Base-by-base conservation (phyloP, 2,329 filamentous ascomycete genomes). In the Apiospora hydei region DNA sequence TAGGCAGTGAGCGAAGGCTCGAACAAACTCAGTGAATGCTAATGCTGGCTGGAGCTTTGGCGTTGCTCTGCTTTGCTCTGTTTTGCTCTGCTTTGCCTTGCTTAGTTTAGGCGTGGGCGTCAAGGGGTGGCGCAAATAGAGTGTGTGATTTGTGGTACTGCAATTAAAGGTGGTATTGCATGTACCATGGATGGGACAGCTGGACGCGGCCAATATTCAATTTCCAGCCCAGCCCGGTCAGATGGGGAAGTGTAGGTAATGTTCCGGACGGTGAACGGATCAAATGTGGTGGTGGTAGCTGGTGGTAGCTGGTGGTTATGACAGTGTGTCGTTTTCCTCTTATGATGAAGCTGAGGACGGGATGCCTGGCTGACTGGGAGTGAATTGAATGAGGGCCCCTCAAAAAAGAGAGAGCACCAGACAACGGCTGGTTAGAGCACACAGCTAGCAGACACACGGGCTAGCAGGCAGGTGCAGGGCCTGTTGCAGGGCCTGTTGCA, bases 31-130 rank as follows among this genome's bases (percentile, higher is more conserved):
- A 64, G 57, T 64, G 57, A 64, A 64, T 64, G 57, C 18, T 41
- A 64, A 61, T 38, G 34, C 34, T 38, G 34, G 34, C 5, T 30
- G 38, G 53, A 61, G 26, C 53, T 38, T 49, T 49, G 34, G 34
- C 34, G 34, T 38, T 38, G 26, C 26, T 30, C 26, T 30, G 26
- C 3, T 30, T 30, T 30, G 26, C 26, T 30, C 26, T 30, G 26
- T 30, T 30, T 30, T 46, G 44, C 44, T 30, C 26, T 30, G 26
- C 26, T 14, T 46, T 47, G 46, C 46, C 7, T 49, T 61, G 53
- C 53, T 61, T 61, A 34, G 57, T 30, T 64, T 64, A 64, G 57
- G 57, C 57, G 53, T 61, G 34, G 57, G 57, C n/a, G 57, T 64
- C 57, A 64, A 64, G 57, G 30, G 57, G 57, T 61, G 53, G 34